Conservation (phyloP, 768 basidiomycete species). For the Cubamyces lactineus region DNA sequence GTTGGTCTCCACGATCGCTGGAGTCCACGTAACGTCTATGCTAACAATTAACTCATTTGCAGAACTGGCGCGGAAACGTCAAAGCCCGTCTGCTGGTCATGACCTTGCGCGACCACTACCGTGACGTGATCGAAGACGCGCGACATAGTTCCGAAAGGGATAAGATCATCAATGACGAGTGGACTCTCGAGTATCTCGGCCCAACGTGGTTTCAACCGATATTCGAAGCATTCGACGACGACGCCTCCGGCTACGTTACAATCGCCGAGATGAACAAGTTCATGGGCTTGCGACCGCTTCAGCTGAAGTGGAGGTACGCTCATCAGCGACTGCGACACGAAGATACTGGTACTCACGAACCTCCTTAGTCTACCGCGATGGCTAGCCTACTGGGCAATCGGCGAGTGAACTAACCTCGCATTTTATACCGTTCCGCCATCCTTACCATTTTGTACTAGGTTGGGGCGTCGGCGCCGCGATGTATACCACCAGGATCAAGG, state of each 20-base stretch:
- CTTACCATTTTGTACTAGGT: slow-evolving; percentile 6
- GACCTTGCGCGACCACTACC: slow-evolving; percentile 42
- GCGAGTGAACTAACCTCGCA: slow-evolving; percentile 17
- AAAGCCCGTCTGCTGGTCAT: slow-evolving; percentile 54
- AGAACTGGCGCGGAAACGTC: slow-evolving; percentile 57
- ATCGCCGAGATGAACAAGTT: slow-evolving; percentile 39
- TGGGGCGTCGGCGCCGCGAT: slow-evolving; percentile 24
- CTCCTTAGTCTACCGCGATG: slow-evolving; percentile 32
- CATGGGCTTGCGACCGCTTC: slow-evolving; percentile 29
- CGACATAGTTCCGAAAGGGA: background rate
- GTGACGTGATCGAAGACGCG: slow-evolving; percentile 25
- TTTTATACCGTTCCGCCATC: background rate
- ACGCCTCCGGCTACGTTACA: slow-evolving; percentile 40
- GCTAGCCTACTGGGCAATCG: slow-evolving; percentile 40
- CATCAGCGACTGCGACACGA: background rate
- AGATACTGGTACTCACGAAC: background rate
- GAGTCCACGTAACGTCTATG: no score
- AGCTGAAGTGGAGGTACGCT: slow-evolving; percentile 36
- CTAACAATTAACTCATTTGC: background rate
- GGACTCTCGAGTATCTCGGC: slow-evolving; percentile 39
- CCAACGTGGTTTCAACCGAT: slow-evolving; percentile 37
- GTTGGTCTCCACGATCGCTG: slow-evolving; percentile 27
- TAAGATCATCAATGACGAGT: slow-evolving; percentile 29
- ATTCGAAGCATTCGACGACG: slow-evolving; percentile 44
- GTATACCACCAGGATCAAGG: background rate